Evolutionary conservation across 768 basidiomycete genomes (phyloP).

Genomic region (Gymnopilus dilepis): DNA sequence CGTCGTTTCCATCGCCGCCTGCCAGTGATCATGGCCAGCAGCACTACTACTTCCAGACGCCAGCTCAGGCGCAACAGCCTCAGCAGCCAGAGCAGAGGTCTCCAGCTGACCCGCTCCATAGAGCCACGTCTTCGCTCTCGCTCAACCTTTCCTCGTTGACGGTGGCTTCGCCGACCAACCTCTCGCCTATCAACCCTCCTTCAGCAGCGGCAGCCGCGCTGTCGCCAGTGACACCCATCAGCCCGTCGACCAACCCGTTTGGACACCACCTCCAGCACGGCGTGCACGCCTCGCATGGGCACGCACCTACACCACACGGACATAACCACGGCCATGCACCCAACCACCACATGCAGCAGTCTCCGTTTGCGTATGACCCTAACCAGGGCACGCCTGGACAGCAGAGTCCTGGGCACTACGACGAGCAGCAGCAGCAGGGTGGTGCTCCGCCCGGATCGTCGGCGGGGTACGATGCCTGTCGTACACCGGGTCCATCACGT

Average conservation of each 20-base stretch:
- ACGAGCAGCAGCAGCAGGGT: constrained; percentile 29
- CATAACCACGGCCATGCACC: constrained; percentile 32
- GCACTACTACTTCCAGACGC: constrained; percentile 32
- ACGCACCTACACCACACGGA: constrained; percentile 7
- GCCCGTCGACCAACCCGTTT: constrained; percentile 51
- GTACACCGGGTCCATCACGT: constrained; percentile 28
- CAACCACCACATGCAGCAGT: constrained; percentile 45
- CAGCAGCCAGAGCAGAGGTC: constrained; percentile 29
- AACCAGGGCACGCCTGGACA: constrained; percentile 33
- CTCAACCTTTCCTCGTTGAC: constrained; percentile 72
- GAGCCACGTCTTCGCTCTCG: constrained; percentile 44
- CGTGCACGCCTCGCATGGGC: constrained; percentile 9
- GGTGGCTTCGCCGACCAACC: constrained; percentile 68
- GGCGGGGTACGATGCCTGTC: constrained; percentile 31
- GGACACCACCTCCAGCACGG: constrained; percentile 37
- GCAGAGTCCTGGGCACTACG: constrained; percentile 34
- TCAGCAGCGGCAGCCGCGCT: constrained; percentile 34
- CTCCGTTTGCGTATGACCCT: constrained; percentile 59
- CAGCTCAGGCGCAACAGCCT: constrained; percentile 21
- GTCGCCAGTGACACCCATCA: constrained; percentile 66
- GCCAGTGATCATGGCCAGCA: constrained; percentile 26
- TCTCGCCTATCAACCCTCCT: constrained; percentile 64
- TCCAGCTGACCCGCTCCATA: constrained; percentile 7
- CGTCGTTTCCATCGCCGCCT: constrained; percentile 23
- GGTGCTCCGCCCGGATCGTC: constrained; percentile 29